Percentiles rank a stretch among this genome's conserved stretches.
These are phyloP conservation scores for Pleurotus sapidus DNA, from an alignment of 768 basidiomycete species.

Conservation along the genomic window DNA sequence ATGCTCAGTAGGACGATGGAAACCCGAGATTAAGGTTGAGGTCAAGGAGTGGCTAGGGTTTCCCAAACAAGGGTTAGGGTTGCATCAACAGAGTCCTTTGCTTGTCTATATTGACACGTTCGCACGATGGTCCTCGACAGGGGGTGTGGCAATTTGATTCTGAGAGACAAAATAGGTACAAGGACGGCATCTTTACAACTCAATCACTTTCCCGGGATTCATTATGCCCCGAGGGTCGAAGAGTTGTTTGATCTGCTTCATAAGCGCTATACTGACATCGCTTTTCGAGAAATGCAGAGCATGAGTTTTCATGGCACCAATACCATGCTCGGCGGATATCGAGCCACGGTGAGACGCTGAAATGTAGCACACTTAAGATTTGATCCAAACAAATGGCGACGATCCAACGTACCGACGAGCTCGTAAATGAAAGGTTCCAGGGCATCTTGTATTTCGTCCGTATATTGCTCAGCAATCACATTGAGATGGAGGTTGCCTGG, in stretches of 20 bases:
- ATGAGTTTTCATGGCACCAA: slow-evolving; percentile 93
- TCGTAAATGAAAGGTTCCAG: slow-evolving; percentile 97
- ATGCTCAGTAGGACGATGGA: slow-evolving; percentile 7
- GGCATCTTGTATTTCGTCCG: slow-evolving; percentile 78
- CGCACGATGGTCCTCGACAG: no score
- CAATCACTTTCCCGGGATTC: slow-evolving; percentile 86
- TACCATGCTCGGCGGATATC: slow-evolving; percentile 95
- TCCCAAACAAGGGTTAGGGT: slow-evolving; percentile 4
- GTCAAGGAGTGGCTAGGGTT: slow-evolving; percentile 11
- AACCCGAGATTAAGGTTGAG: slow-evolving; percentile 55
- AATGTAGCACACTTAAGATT: background rate
- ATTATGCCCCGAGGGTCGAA: slow-evolving; percentile 93
- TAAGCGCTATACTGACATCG: slow-evolving; percentile 75
- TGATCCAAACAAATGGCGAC: background rate
- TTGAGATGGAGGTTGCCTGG: slow-evolving; percentile 94
- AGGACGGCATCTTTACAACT: slow-evolving; percentile 18
- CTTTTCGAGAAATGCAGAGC: slow-evolving; percentile 88
- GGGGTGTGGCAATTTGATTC: no score
- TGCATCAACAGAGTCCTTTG: slow-evolving; percentile 22
- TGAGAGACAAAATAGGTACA: background rate
- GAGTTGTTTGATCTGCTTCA: slow-evolving; percentile 85
- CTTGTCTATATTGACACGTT: slow-evolving; percentile 13
- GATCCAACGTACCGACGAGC: slow-evolving; percentile 63
- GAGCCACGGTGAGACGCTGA: slow-evolving; percentile 81
- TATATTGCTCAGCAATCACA: slow-evolving; percentile 78